Percentiles rank a stretch among this genome's conserved stretches.
These are phyloP conservation scores for Hymenoscyphus salicellus DNA, from an alignment of 2,329 filamentous ascomycete genomes.

Conservation along the genomic window DNA sequence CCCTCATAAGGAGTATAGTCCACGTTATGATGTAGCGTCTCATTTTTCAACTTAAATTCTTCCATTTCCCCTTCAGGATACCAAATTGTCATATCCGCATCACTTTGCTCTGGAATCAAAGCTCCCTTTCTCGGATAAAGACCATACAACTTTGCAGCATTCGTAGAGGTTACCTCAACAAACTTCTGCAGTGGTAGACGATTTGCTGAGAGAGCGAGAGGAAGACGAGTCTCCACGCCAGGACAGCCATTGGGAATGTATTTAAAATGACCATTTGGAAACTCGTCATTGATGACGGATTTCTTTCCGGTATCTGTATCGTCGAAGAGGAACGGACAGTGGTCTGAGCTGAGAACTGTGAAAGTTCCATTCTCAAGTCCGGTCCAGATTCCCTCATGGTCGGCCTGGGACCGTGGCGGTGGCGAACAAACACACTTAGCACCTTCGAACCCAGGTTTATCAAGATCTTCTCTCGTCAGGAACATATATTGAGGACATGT, in stretches of 20 bases:
- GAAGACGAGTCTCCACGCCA: slow-evolving; percentile 55
- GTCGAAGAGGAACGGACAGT: slow-evolving; percentile 42
- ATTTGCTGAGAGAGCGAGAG: slow-evolving; percentile 42
- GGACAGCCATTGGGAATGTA: slow-evolving; percentile 58
- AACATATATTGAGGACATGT: slow-evolving; percentile 57
- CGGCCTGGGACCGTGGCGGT: slow-evolving; percentile 45
- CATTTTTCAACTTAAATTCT: slow-evolving; percentile 47
- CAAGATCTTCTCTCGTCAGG: slow-evolving; percentile 49
- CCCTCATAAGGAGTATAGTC: slow-evolving; percentile 64
- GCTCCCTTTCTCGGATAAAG: slow-evolving; percentile 51
- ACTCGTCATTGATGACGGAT: slow-evolving; percentile 44
- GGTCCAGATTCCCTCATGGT: slow-evolving; percentile 51
- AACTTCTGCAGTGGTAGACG: slow-evolving; percentile 48
- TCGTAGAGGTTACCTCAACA: slow-evolving; percentile 53
- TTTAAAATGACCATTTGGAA: slow-evolving; percentile 47
- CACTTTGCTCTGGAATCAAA: slow-evolving; percentile 47
- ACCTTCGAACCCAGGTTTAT: slow-evolving; percentile 51
- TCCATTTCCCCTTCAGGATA: slow-evolving; percentile 46
- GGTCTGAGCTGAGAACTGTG: slow-evolving; percentile 47
- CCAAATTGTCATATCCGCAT: slow-evolving; percentile 59
- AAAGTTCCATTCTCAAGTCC: slow-evolving; percentile 52
- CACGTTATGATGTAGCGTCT: slow-evolving; percentile 57
- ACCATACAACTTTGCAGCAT: slow-evolving; percentile 57
- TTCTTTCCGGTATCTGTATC: slow-evolving; percentile 48
- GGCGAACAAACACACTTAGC: slow-evolving; percentile 55